Conservation (phyloP, 1,139 yeast genomes). For the Zygosaccharomyces sapae region DNA sequence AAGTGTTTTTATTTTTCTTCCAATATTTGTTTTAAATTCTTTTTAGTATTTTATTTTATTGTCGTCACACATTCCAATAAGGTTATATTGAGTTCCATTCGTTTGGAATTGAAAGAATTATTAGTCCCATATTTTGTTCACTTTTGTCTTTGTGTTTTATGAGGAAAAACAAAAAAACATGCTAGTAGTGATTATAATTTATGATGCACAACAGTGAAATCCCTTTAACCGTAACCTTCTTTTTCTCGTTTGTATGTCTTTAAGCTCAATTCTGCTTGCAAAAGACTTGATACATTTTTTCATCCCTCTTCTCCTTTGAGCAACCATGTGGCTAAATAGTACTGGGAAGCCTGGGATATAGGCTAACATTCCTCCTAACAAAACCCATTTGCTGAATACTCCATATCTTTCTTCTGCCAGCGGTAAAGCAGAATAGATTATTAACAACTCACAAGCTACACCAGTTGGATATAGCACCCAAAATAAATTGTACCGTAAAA, state of each 20-base stretch:
- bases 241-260: constrained; percentile 4
- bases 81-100: background rate
- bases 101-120: background rate
- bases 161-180: too few species aligned
- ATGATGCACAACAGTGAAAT: constrained; percentile 1
- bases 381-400: constrained; percentile 48
- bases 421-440: constrained; percentile 63
- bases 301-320: constrained; percentile 73
- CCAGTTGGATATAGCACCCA: constrained; percentile 85
- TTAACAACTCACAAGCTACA: constrained; percentile 73
- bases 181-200: background rate
- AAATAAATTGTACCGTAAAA: constrained; percentile 81
- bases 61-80: background rate
- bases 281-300: constrained; percentile 27
- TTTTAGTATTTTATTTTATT: background rate
- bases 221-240: background rate
- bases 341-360: constrained; percentile 86
- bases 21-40: background rate
- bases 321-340: constrained; percentile 82
- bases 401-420: constrained; percentile 56
- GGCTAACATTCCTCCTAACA: constrained; percentile 55
- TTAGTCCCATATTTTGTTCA: background rate
- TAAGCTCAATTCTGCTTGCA: constrained; percentile 5
- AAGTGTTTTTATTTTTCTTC: background rate
- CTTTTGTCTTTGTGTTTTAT: too few species aligned